Percentiles rank a stretch among this genome's conserved stretches.
Evolutionary conservation across 1,284 basidiomycete species (phyloP).

Genomic region (Marasmius sp.): DNA sequence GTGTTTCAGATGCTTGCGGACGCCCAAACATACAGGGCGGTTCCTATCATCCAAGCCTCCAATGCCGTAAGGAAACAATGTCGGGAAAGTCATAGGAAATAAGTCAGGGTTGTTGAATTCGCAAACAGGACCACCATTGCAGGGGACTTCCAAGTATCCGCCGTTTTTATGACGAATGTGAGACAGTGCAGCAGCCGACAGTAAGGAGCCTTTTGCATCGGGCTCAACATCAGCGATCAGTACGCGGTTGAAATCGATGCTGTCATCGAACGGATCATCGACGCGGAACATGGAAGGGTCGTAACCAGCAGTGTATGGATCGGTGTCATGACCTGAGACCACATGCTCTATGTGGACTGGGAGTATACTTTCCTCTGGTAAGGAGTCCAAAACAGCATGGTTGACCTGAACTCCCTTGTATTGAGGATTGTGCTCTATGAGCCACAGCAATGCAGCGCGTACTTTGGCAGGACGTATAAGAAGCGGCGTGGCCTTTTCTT

Average conservation of each 20-base stretch:
- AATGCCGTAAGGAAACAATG: constrained; percentile 36
- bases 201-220: constrained; percentile 21
- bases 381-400: constrained; percentile 16
- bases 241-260: constrained; percentile 22
- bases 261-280: not conserved
- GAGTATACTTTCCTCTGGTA: constrained; percentile 17
- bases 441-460: constrained; percentile 28
- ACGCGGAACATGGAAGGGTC: constrained; percentile 8
- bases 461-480: not conserved
- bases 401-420: constrained; percentile 30
- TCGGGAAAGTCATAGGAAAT: constrained; percentile 34
- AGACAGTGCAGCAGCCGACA: constrained; percentile 29
- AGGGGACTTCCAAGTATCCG: constrained; percentile 27
- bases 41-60: constrained; percentile 32
- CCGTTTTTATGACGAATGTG: constrained; percentile 30
- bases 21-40: constrained; percentile 15
- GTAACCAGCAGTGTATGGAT: constrained; percentile 23
- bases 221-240: constrained; percentile 31
- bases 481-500: not conserved
- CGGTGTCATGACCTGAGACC: constrained; percentile 9
- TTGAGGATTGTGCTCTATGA: constrained; percentile 30
- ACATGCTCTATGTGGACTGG: constrained; percentile 29
- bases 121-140: constrained; percentile 27
- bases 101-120: constrained; percentile 31
- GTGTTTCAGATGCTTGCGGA: constrained; percentile 30